These are phyloP conservation scores for Solanum etuberosum DNA, from an alignment of 257 asterid genomes.

Conservation along the genomic window DNA sequence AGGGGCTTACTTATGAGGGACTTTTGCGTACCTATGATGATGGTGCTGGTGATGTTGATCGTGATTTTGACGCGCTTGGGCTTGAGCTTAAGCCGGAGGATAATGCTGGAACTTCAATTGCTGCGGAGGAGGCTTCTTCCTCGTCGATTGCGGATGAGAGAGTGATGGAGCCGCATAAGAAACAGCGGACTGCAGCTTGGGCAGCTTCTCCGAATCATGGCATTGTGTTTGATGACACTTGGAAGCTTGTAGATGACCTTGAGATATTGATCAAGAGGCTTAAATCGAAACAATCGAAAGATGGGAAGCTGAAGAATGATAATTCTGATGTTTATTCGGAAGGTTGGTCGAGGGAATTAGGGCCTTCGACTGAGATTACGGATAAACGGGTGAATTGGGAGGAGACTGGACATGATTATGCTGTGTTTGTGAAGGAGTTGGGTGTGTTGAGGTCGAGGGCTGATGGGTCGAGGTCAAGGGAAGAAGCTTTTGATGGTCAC, in stretches of 20 bases:
- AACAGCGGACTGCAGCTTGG: constrained; percentile 92
- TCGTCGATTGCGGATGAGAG: constrained; percentile 73
- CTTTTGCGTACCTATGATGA: constrained; percentile 92
- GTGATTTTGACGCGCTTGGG: constrained; percentile 93
- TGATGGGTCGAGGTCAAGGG: constrained; percentile 77
- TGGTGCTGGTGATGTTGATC: constrained; percentile 97
- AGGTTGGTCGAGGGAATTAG: constrained; percentile 95
- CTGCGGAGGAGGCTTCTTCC: constrained; percentile 64
- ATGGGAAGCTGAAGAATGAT: constrained; percentile 75
- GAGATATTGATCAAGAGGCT: constrained; percentile 61
- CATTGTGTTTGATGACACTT: constrained; percentile 86
- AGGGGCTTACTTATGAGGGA: constrained; percentile 83
- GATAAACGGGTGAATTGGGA: constrained; percentile 83
- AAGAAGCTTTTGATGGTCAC: constrained; percentile 96
- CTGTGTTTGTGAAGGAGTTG: constrained; percentile 67
- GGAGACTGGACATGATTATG: constrained; percentile 61
- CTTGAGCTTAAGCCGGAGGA: constrained; percentile 58
- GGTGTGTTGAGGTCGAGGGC: constrained; percentile 89
- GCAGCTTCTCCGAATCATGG: constrained; percentile 96
- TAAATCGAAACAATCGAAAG: constrained; percentile 54
- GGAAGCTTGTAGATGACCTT: constrained; percentile 89
- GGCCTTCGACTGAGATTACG: constrained; percentile 53
- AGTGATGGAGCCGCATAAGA: constrained; percentile 80
- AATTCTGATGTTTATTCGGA: constrained; percentile 74
- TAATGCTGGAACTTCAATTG: constrained; percentile 28